Evolutionary conservation across 2,329 filamentous ascomycete species (phyloP).

Genomic region (Nemania diffusa): DNA sequence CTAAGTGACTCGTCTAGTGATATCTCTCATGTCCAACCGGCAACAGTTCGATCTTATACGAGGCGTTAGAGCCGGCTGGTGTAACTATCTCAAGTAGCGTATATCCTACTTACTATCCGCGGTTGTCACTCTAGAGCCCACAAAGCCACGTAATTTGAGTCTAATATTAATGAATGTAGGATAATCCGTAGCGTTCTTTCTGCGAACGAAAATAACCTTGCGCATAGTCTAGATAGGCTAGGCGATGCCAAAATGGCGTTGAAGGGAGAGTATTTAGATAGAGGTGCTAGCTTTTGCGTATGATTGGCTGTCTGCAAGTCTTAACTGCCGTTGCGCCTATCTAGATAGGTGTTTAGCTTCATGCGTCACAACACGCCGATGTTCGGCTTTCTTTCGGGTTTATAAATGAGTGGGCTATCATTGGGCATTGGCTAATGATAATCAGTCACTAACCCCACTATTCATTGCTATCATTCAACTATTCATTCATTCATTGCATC

Average conservation of each 20-base stretch:
- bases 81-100: not conserved
- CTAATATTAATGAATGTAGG: not conserved
- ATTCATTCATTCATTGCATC: not conserved
- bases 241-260: too few species aligned
- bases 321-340: not conserved
- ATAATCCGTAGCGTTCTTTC: too few species aligned
- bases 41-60: not conserved
- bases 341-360: not conserved
- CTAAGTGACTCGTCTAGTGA: not conserved
- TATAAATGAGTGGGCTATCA: conserved; percentile 25
- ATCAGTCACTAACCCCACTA: conserved; percentile 2
- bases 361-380: conserved; percentile 20
- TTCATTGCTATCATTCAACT: conserved; percentile 5
- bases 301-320: not conserved
- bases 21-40: not conserved
- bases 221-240: too few species aligned
- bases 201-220: too few species aligned
- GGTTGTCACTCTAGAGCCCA: not conserved
- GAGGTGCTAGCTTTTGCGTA: not conserved
- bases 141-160: not conserved
- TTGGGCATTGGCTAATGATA: conserved; percentile 21
- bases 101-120: not conserved
- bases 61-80: not conserved
- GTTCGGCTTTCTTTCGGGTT: conserved; percentile 24
- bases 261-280: not conserved